These are phyloP conservation scores for Prunus mira DNA, from an alignment of 306 rosid genomes.

Conservation along the genomic window DNA sequence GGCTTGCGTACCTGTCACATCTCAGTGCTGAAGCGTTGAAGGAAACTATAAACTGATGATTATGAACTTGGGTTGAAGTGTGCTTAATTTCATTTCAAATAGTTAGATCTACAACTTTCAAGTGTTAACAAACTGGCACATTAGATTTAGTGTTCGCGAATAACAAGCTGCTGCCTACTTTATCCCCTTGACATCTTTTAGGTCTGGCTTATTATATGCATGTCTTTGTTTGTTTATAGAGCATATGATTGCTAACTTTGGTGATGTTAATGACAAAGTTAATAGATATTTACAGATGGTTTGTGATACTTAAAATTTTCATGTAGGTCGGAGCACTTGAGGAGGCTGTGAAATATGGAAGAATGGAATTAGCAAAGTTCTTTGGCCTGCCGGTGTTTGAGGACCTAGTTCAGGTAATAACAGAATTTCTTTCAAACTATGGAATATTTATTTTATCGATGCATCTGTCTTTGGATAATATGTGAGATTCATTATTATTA, in stretches of 20 bases:
- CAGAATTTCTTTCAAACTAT: not conserved
- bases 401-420: slow-evolving; percentile 75
- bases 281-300: not conserved
- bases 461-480: not conserved
- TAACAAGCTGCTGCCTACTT: not conserved
- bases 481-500: not conserved
- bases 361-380: slow-evolving; percentile 66
- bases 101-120: not conserved
- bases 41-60: not conserved
- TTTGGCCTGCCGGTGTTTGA: slow-evolving; percentile 61
- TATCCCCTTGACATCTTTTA: not conserved
- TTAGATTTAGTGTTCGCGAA: not conserved
- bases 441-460: not conserved
- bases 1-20: not conserved
- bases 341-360: slow-evolving; percentile 89
- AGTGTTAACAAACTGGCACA: not conserved
- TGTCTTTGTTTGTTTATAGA: not conserved
- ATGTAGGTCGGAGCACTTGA: slow-evolving; percentile 79
- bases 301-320: slow-evolving; percentile 20
- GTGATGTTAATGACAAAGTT: not conserved
- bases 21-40: not conserved
- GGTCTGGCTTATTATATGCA: not conserved
- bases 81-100: not conserved
- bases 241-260: not conserved
- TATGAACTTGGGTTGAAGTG: not conserved